Percentiles rank a stretch among this genome's conserved stretches.
These are phyloP conservation scores for Pythium aquatile DNA, from an alignment of 352 stramenopile species.

Conservation along the genomic window DNA sequence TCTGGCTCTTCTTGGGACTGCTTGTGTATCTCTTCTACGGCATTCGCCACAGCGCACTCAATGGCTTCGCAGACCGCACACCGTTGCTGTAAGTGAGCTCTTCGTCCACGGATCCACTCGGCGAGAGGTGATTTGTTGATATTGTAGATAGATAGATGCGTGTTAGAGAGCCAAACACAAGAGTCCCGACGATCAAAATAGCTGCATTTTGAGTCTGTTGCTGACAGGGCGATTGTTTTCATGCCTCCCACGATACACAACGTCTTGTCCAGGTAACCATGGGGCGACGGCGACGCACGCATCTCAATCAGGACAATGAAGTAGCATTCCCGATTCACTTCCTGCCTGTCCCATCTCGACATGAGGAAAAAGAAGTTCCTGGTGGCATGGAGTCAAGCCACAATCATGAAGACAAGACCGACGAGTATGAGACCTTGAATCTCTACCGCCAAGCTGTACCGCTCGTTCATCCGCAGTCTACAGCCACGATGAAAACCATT, in stretches of 20 bases:
- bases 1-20: constrained; percentile 66
- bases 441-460: constrained; percentile 56
- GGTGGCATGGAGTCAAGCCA: neutral
- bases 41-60: constrained; percentile 71
- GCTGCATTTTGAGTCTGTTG: constrained; percentile 12
- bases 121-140: neutral
- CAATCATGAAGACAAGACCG: neutral
- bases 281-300: constrained; percentile 5
- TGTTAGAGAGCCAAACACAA: neutral
- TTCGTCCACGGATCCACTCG: neutral
- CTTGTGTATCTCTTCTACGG: constrained; percentile 77
- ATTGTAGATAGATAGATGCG: neutral
- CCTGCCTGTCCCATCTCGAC: constrained; percentile 1
- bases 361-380: neutral
- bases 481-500: constrained; percentile 52
- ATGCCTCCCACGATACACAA: neutral
- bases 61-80: constrained; percentile 26
- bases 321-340: constrained; percentile 18
- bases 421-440: constrained; percentile 24
- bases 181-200: constrained; percentile 7
- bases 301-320: neutral
- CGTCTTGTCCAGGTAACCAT: neutral
- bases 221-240: neutral
- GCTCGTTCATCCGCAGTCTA: constrained; percentile 61
- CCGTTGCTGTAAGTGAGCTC: constrained; percentile 22